Evolutionary conservation across 441 rosid genomes (phyloP).

Genomic region (Corymbia citriodora): DNA sequence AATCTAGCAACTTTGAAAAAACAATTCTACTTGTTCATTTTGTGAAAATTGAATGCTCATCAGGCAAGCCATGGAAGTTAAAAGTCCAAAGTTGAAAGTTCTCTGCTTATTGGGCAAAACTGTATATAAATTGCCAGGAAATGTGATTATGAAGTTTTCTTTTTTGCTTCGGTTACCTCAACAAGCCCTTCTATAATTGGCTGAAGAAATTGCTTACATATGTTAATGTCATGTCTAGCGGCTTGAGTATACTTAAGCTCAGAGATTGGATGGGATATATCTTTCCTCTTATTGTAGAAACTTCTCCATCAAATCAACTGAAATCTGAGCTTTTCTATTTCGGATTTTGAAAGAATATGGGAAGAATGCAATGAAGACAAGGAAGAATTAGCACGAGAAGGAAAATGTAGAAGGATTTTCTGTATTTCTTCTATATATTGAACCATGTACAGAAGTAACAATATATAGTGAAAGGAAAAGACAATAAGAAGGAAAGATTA

Average conservation of each 20-base stretch:
- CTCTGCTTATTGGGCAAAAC: constrained; percentile 74
- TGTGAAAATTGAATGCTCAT: too few species aligned
- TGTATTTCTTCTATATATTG: too few species aligned
- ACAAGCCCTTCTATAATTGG: not conserved
- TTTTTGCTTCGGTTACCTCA: not conserved
- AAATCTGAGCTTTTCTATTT: not conserved
- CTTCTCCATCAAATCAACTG: not conserved
- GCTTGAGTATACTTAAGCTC: too few species aligned
- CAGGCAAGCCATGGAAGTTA: constrained; percentile 25
- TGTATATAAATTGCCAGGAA: constrained; percentile 31
- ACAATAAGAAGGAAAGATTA: too few species aligned
- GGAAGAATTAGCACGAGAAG: too few species aligned
- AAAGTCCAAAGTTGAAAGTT: constrained; percentile 64
- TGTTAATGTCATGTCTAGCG: too few species aligned
- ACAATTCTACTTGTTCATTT: not conserved
- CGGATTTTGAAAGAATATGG: not conserved
- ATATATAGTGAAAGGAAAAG: too few species aligned
- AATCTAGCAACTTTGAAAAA: not conserved
- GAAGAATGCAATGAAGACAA: too few species aligned
- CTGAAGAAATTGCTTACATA: too few species aligned
- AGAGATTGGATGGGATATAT: too few species aligned
- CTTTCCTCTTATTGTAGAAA: not conserved
- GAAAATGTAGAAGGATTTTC: too few species aligned
- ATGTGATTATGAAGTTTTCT: not conserved
- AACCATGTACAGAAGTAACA: too few species aligned